phyloP scores from a whole-genome alignment of 805 yeast genomes.

The Kodamaea sagamina region DNA sequence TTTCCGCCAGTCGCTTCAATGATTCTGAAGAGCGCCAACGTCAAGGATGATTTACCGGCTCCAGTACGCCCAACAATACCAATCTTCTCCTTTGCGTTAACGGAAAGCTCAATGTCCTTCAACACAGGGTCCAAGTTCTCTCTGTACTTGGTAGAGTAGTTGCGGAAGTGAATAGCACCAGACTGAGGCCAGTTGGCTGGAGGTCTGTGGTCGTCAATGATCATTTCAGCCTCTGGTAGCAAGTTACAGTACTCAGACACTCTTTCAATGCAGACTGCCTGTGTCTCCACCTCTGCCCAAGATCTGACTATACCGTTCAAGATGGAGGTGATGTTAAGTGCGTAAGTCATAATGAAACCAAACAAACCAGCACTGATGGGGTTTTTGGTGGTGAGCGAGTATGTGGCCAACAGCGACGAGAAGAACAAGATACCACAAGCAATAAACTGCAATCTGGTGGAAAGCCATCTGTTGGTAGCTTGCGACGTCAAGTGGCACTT shows the following conservation, averaged over 20 bases:
- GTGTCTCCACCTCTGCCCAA: slow-evolving; percentile 64
- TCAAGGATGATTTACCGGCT: slow-evolving; percentile 72
- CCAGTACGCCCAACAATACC: slow-evolving; percentile 95
- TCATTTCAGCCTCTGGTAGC: slow-evolving; percentile 47
- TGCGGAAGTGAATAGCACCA: slow-evolving; percentile 66
- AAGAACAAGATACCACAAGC: slow-evolving; percentile 57
- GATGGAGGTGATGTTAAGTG: slow-evolving; percentile 55
- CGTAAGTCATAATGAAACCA: slow-evolving; percentile 66
- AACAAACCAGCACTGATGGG: slow-evolving; percentile 60
- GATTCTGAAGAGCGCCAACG: slow-evolving; percentile 80
- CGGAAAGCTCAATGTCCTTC: slow-evolving; percentile 61
- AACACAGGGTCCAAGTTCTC: slow-evolving; percentile 78
- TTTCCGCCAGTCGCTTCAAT: slow-evolving; percentile 76
- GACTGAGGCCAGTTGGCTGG: slow-evolving; percentile 65
- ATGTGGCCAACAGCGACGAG: slow-evolving; percentile 50
- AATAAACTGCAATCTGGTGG: slow-evolving; percentile 60
- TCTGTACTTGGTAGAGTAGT: slow-evolving; percentile 85
- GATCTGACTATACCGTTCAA: slow-evolving; percentile 59
- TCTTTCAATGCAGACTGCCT: slow-evolving; percentile 67
- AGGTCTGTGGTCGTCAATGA: slow-evolving; percentile 40
- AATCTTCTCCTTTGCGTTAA: slow-evolving; percentile 77
- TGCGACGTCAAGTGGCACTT: slow-evolving; percentile 29
- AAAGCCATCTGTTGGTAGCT: slow-evolving; percentile 65
- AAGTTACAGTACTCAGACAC: slow-evolving; percentile 58
- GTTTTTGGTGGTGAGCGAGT: slow-evolving; percentile 36